Percentiles rank a stretch among this genome's conserved stretches.
phyloP scores from a whole-genome alignment of 1,284 basidiomycete genomes.

The Puccinia triticina region DNA sequence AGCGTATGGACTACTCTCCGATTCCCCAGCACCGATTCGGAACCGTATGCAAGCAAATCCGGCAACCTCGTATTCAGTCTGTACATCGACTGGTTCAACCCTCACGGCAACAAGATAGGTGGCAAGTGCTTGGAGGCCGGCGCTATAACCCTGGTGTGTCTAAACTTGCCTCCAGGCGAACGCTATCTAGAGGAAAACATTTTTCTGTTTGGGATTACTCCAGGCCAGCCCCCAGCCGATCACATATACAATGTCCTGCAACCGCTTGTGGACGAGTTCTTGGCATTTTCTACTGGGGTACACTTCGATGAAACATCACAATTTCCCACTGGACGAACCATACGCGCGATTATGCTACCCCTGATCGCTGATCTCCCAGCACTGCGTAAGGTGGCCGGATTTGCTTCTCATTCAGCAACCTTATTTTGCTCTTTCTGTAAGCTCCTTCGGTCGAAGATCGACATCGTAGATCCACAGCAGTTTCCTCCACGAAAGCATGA shows the following conservation, averaged over 20 bases:
- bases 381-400: conserved; percentile 35
- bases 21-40: background rate
- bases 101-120: no score
- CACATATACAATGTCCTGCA: conserved; percentile 1
- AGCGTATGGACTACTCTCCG: conserved; percentile 19
- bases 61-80: conserved; percentile 35
- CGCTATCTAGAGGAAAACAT: no score
- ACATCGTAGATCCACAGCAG: background rate
- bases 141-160: no score
- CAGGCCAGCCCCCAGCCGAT: conserved; percentile 16
- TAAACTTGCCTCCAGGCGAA: no score
- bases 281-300: background rate
- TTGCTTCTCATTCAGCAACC: background rate
- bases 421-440: no score
- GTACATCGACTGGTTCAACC: background rate
- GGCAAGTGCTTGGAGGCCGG: no score
- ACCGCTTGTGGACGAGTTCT: conserved; percentile 1
- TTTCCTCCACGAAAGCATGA: conserved; percentile 14
- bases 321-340: background rate
- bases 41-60: background rate
- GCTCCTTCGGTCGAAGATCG: background rate
- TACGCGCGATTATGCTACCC: conserved; percentile 12
- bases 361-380: conserved; percentile 32
- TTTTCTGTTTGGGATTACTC: background rate
- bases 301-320: background rate